Base-by-base conservation (phyloP, 768 basidiomycete species). In the Jaapia argillacea region DNA sequence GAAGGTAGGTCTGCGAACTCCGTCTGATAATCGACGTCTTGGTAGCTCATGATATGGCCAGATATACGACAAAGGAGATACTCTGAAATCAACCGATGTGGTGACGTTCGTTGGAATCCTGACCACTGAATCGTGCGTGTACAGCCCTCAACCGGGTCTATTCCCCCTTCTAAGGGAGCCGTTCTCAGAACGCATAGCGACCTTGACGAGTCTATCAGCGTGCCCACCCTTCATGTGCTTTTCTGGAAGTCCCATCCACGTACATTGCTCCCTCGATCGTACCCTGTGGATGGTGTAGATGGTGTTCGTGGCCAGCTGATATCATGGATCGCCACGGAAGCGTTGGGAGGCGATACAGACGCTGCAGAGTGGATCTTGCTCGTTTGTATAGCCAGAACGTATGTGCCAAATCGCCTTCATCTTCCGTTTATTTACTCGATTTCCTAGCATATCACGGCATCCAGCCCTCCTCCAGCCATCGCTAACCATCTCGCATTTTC, bases 361-460 rank as follows among this genome's bases (percentile, higher is more conserved):
- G 79, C 79, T 2, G 85, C 86, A 20, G 81, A 88, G 60, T 88
- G 82, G 81, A 66, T 85, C 5, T 64, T 90, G 4, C 64, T 89
- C 22, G 64, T 71, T 35, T 54, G 69, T 36, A 67, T 82, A 13
- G 69, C 79, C 23, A 70, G 71, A 61, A 74, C 81, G 87, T 89
- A 54, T 50, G 83, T 65, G 14, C n/a, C n/a, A n/a, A n/a, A n/a
- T n/a, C n/a, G n/a, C n/a, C n/a, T n/a, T n/a, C n/a, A n/a, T n/a
- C n/a, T n/a, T 5, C 38, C 12, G 25, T 3, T 16, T 16, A 35
- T 28, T 33, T 31, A 10, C 7, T 27, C 7, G 20, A 41, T 10
- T 26, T 20, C 39, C n/a, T n/a, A n/a, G n/a, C n/a, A n/a, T n/a
- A n/a, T n/a, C 79, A 23, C 74, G 82, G 31, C 66, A 68, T 4